Evolutionary conservation across 257 asterid genomes (phyloP), one percentile per base, ranked within the genome.

Genomic region (Pogostemon cablin): DNA sequence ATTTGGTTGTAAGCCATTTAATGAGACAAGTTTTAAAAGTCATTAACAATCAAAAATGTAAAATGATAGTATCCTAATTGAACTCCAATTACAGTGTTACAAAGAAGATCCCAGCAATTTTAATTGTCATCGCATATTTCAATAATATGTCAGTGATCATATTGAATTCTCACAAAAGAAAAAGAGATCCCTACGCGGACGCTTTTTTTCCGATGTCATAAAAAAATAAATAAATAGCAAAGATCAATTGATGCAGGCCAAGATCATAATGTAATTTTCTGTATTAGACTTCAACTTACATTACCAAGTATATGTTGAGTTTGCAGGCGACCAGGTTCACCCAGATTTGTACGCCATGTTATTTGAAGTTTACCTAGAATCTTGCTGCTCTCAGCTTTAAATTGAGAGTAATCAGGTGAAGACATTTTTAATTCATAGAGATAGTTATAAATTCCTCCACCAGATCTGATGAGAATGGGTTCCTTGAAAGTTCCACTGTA

Each of bases 281-380:
- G 60, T 53, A 66, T 63, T 42, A 54, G 66, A 43, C 5, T 39
- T 78, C 72, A 75, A 83, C 98, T 91, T 89, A 93, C 99, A 77
- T 83, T 93, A 66, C 99, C 98, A 78, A 93, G 90, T 76, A 93
- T 93, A 50, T 93, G 87, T 74, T 93, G 99, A 39, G 99, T 93
- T 84, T 93, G 99, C 78, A 93, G 83, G 69, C 98, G 96, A 65
- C 99, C 99, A 65, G 99, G 99, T 83, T 91, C 99, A 62, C 99
- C 99, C 86, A 93, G 84, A 80, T 93, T 93, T 67, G 99, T 93
- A 3, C 95, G 96, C 99, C 99, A 93, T 72, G 97, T 91, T 75
- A 93, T 91, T 91, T 91, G 99, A 79, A 91, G 86, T 81, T 91
- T 93, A 8, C 99, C 99, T 35, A 93, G 96, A 79, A 91, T 80